A percentile compares a stretch with the other conserved stretches of the same genome.
These are phyloP conservation scores for Penicillium hesseltinei DNA, from an alignment of 2,329 filamentous ascomycete species.

Conservation along the genomic window DNA sequence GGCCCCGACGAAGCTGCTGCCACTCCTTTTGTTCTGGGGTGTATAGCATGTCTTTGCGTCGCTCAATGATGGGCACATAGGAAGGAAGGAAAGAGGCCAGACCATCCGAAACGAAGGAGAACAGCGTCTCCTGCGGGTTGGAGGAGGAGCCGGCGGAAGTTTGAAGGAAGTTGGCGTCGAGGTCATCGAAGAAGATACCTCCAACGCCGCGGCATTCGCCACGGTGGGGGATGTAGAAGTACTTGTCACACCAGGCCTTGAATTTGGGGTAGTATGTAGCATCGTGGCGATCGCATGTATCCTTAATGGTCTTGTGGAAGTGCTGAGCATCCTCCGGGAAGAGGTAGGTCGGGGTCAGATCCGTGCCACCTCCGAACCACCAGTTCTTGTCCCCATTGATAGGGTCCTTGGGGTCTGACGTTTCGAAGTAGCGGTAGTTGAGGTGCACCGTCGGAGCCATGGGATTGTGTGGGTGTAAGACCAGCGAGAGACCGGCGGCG, in stretches of 20 bases:
- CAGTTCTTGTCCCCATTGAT: constrained; percentile 67
- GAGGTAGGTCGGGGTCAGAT: constrained; percentile 88
- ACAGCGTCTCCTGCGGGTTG: constrained; percentile 83
- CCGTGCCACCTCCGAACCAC: constrained; percentile 97
- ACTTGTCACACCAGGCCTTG: constrained; percentile 98
- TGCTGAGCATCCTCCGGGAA: constrained; percentile 97
- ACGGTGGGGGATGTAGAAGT: constrained; percentile 92
- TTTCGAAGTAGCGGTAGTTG: constrained; percentile 99
- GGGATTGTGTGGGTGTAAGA: constrained; percentile 89
- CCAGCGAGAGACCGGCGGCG: constrained; percentile 86
- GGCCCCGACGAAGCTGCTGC: constrained; percentile 91
- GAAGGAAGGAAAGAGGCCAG: constrained; percentile 83
- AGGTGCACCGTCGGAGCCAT: constrained; percentile 97
- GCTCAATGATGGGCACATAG: constrained; percentile 85
- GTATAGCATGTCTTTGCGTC: constrained; percentile 87
- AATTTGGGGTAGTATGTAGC: constrained; percentile 88
- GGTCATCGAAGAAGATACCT: constrained; percentile 98
- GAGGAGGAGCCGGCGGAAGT: constrained; percentile 53
- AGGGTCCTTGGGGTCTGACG: constrained; percentile 76
- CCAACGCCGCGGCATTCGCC: constrained; percentile 83
- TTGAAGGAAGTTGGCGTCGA: constrained; percentile 61
- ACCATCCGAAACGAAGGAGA: constrained; percentile 83
- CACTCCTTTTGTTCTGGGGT: constrained; percentile 85
- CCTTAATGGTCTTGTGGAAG: constrained; percentile 92
- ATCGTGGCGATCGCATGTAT: constrained; percentile 90